Conservation (phyloP, 2,329 filamentous ascomycete genomes). For the Aureobasidium namibiae region DNA sequence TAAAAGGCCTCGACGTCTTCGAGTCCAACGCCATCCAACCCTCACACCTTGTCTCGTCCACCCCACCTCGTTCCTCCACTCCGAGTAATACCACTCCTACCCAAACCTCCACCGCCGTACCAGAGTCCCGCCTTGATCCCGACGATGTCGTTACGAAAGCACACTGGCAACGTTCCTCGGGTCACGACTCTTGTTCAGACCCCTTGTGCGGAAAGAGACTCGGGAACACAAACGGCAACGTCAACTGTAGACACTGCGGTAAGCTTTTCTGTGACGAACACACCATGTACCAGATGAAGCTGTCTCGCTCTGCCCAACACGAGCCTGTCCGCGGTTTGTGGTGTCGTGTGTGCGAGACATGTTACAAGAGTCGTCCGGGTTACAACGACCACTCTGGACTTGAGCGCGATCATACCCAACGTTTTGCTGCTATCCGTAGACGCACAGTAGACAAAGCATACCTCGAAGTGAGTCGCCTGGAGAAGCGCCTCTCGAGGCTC, state of each 20-base stretch:
- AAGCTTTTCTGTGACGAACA: conserved; percentile 93
- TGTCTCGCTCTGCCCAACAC: conserved; percentile 79
- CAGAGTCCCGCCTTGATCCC: conserved; percentile 53
- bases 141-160: conserved; percentile 81
- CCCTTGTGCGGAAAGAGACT: conserved; percentile 75
- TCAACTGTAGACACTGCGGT: conserved; percentile 92
- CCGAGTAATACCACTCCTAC: conserved; percentile 24
- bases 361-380: conserved; percentile 90
- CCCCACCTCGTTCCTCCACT: conserved; percentile 24
- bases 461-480: conserved; percentile 78
- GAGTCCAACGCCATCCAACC: conserved; percentile 62
- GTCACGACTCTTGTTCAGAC: conserved; percentile 76
- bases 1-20: conserved; percentile 87
- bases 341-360: conserved; percentile 97
- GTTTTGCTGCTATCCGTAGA: conserved; percentile 63
- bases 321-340: conserved; percentile 85
- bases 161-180: conserved; percentile 78
- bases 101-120: conserved; percentile 22
- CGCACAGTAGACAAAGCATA: conserved; percentile 76
- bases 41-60: conserved; percentile 26
- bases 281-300: conserved; percentile 99
- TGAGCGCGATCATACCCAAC: conserved; percentile 61
- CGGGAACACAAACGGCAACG: conserved; percentile 68
- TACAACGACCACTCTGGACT: conserved; percentile 70
- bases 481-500: conserved; percentile 84